Conservation (phyloP, 306 rosid genomes). For the Coriaria nepalensis region DNA sequence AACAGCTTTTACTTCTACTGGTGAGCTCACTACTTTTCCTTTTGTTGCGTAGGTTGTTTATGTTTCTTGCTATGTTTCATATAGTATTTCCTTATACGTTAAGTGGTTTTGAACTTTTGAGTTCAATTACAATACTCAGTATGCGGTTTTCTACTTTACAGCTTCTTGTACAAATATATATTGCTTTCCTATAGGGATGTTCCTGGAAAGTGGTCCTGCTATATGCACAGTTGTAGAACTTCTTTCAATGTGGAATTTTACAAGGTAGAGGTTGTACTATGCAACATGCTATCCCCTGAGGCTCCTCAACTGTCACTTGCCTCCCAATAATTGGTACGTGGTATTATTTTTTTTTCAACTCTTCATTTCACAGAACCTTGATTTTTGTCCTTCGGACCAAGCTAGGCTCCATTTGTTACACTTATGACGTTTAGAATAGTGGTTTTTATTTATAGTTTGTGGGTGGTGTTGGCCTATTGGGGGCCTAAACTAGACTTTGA, state of each 20-base stretch:
- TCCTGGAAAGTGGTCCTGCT: slow-evolving; percentile 37
- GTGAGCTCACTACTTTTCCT: slow-evolving; percentile 50
- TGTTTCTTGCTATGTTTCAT: background rate
- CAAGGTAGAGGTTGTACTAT: slow-evolving; percentile 85
- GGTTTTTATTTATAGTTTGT: no score
- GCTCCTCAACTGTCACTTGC: slow-evolving; percentile 70
- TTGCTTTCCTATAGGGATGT: slow-evolving; percentile 46
- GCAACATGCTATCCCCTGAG: slow-evolving; percentile 91
- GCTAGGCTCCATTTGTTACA: no score
- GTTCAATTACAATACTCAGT: background rate
- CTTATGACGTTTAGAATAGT: no score
- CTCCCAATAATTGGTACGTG: slow-evolving; percentile 72
- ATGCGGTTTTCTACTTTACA: slow-evolving; percentile 12
- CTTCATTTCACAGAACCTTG: slow-evolving; percentile 1
- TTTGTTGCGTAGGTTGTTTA: slow-evolving; percentile 25
- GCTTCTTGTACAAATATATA: slow-evolving; percentile 4
- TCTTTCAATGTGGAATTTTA: slow-evolving; percentile 96
- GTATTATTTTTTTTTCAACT: slow-evolving; percentile 29
- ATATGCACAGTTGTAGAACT: slow-evolving; percentile 62
- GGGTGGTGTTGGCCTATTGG: no score
- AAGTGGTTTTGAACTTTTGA: no score
- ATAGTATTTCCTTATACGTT: no score
- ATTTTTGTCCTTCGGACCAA: background rate
- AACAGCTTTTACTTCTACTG: slow-evolving; percentile 32
- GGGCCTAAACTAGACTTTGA: no score